phyloP scores from a whole-genome alignment of 2,329 filamentous ascomycete genomes.

The Phialophora tarda region DNA sequence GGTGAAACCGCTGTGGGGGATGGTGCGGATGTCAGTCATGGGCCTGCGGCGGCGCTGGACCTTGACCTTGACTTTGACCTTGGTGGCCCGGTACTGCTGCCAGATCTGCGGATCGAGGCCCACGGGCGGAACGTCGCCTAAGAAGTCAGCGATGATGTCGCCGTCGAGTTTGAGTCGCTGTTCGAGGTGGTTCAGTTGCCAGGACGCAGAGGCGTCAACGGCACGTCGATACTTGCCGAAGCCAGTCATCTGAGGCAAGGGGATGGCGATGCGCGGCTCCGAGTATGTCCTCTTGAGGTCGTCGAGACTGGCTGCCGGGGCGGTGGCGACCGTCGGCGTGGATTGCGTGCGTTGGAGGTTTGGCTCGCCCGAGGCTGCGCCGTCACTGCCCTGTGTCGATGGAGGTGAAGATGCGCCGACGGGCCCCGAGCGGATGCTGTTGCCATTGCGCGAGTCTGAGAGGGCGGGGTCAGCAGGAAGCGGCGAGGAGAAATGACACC shows the following conservation, averaged over 20 bases:
- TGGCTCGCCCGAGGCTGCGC: background rate
- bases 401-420: background rate
- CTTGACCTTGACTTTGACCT: constrained; percentile 19
- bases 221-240: constrained; percentile 37
- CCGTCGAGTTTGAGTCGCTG: constrained; percentile 27
- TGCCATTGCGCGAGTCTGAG: constrained; percentile 2
- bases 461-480: background rate
- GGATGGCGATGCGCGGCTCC: constrained; percentile 33
- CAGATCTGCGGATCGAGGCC: constrained; percentile 32
- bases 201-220: constrained; percentile 33
- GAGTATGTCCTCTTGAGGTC: constrained; percentile 22
- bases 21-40: background rate
- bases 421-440: background rate
- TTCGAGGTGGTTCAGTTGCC: constrained; percentile 32
- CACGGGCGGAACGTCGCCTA: constrained; percentile 30
- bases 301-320: background rate
- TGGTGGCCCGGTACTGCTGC: constrained; percentile 26
- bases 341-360: constrained; percentile 2
- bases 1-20: background rate
- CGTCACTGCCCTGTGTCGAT: background rate
- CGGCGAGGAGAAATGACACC: background rate
- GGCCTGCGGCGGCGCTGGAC: background rate
- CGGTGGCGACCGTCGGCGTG: background rate
- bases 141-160: constrained; percentile 25
- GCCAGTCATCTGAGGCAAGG: constrained; percentile 36